Evolutionary conservation across 108 stramenopile species (phyloP).

Genomic region (Aurantiochytrium sp.): DNA sequence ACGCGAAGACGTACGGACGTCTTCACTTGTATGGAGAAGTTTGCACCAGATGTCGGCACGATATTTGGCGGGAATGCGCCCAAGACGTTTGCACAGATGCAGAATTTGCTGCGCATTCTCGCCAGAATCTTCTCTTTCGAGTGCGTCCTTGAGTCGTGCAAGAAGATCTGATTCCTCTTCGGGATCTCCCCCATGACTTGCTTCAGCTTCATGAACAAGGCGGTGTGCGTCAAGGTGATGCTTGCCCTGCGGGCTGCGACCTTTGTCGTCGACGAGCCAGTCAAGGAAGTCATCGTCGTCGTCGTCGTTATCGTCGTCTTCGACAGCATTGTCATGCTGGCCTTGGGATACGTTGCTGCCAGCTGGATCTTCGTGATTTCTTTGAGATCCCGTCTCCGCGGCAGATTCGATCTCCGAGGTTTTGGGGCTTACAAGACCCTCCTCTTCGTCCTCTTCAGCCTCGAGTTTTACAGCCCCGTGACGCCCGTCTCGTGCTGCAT

Average conservation of each 20-base stretch:
- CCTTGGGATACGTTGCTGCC: not conserved
- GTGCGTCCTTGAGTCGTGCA: not conserved
- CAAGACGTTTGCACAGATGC: not conserved
- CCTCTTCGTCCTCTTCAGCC: not conserved
- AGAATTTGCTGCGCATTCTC: not conserved
- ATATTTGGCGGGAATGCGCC: not conserved
- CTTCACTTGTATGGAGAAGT: not conserved
- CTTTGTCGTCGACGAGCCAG: not conserved
- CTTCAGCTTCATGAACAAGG: not conserved
- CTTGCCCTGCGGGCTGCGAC: not conserved
- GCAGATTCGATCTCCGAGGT: not conserved
- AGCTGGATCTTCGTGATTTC: not conserved
- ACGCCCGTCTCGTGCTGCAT: not conserved
- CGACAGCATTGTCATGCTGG: not conserved
- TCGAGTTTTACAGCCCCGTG: not conserved
- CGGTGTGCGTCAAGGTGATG: not conserved
- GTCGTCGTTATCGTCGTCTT: not conserved
- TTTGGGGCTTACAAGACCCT: not conserved
- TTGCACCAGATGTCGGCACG: not conserved
- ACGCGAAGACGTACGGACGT: not conserved
- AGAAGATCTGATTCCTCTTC: not conserved
- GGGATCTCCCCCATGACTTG: not conserved
- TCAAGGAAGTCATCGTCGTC: not conserved
- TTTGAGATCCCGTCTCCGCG: not conserved
- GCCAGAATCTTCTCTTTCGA: not conserved